Conservation (phyloP, 306 rosid genomes). For the Gastrolobium villosum region DNA sequence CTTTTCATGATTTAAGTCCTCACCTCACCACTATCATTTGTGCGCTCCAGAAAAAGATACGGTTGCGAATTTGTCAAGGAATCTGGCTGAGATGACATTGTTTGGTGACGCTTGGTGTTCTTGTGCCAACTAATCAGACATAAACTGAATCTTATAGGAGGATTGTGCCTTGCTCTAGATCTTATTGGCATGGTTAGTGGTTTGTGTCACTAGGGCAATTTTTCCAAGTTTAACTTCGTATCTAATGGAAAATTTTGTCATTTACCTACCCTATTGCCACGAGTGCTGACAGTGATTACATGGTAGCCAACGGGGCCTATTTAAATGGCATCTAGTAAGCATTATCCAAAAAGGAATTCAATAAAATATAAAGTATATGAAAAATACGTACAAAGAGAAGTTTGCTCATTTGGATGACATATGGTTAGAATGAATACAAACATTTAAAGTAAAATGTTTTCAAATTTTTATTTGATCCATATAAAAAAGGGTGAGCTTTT, state of each 20-base stretch:
- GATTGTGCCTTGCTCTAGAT: conserved; percentile 27
- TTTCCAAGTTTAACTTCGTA: conserved; percentile 13
- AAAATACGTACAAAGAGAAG: background rate
- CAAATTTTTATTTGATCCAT: background rate
- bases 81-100: conserved; percentile 18
- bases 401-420: background rate
- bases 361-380: background rate
- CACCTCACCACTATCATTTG: conserved; percentile 37
- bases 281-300: conserved; percentile 22
- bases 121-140: conserved; percentile 37
- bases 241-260: background rate
- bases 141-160: conserved; percentile 24
- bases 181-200: conserved; percentile 29
- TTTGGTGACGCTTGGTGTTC: conserved; percentile 41
- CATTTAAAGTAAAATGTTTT: background rate
- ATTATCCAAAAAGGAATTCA: conserved; percentile 15
- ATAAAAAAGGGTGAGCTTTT: background rate
- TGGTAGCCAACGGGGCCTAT: conserved; percentile 33
- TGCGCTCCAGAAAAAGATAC: background rate
- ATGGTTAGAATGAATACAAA: background rate
- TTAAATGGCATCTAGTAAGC: background rate
- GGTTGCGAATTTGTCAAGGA: conserved; percentile 1
- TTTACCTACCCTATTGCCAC: conserved; percentile 22
- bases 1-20: conserved; percentile 42
- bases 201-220: background rate